phyloP scores from a whole-genome alignment of 768 basidiomycete species.

The Mycena capillaripes region DNA sequence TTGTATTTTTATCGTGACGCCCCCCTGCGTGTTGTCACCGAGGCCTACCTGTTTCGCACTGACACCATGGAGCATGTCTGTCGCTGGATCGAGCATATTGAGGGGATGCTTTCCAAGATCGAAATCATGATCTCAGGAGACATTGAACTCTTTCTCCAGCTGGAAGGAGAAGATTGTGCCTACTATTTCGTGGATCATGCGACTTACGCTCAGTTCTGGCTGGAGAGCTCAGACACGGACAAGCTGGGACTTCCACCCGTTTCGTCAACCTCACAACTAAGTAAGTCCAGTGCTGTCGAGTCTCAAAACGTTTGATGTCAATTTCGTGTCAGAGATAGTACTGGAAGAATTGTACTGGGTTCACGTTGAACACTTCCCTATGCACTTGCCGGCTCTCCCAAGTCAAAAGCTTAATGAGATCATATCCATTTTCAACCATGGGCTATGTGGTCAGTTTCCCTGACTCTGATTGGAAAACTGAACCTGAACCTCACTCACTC shows the following conservation, averaged over 20 bases:
- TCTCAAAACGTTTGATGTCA: background rate
- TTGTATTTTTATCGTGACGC: constrained; percentile 60
- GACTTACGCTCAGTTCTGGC: constrained; percentile 67
- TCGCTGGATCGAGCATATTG: constrained; percentile 52
- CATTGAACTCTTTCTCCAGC: constrained; percentile 68
- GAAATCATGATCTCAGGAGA: constrained; percentile 49
- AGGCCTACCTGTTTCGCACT: constrained; percentile 59
- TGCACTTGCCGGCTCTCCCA: constrained; percentile 58
- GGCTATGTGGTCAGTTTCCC: constrained; percentile 53
- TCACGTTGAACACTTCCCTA: constrained; percentile 75
- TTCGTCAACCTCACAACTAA: constrained; percentile 64
- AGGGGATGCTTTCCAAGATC: constrained; percentile 44
- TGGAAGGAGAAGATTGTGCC: constrained; percentile 58
- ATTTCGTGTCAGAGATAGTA: constrained; percentile 52
- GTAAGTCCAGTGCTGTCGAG: constrained; percentile 49
- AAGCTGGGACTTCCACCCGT: constrained; percentile 57
- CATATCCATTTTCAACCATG: constrained; percentile 67
- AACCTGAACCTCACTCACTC: constrained; percentile 29
- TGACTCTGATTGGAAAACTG: background rate
- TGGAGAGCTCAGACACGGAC: constrained; percentile 59
- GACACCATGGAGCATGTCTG: constrained; percentile 50
- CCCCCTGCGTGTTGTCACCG: constrained; percentile 62
- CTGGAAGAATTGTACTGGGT: constrained; percentile 71
- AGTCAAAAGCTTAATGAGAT: constrained; percentile 59
- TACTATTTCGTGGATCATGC: constrained; percentile 72